Percentiles rank a stretch among this genome's conserved stretches.
Conservation (phyloP, 495 filamentous ascomycete genomes). For the Lineolata rhizophorae region DNA sequence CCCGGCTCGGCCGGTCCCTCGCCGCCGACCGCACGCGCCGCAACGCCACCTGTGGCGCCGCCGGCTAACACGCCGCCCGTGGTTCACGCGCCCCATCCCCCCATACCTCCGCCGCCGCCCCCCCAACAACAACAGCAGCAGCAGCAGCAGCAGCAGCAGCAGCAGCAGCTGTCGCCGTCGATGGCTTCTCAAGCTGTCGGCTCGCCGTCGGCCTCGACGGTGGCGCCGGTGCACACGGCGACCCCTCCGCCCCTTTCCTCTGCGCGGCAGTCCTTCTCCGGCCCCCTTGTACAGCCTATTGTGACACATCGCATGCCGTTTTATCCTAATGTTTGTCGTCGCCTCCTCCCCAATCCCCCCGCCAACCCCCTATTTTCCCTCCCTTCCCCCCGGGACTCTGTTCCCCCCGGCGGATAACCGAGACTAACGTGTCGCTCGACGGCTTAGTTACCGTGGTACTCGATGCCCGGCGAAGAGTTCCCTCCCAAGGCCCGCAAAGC, state of each 20-base stretch:
- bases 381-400: not conserved
- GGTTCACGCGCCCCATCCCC: slow-evolving; percentile 7
- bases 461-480: slow-evolving; percentile 41
- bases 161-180: slow-evolving; percentile 4
- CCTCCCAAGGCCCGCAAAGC: slow-evolving; percentile 26
- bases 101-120: slow-evolving; percentile 7
- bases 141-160: slow-evolving; percentile 5
- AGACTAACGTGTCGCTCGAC: not conserved
- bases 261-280: slow-evolving; percentile 6
- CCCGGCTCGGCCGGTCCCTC: no score
- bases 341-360: no score
- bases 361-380: slow-evolving; percentile 4
- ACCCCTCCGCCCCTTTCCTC: slow-evolving; percentile 8
- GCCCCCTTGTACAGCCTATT: slow-evolving; percentile 6
- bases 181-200: slow-evolving; percentile 9
- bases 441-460: slow-evolving; percentile 64
- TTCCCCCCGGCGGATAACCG: not conserved
- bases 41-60: slow-evolving; percentile 12
- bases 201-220: slow-evolving; percentile 6
- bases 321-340: slow-evolving; percentile 38
- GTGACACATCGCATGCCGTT: slow-evolving; percentile 24
- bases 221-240: slow-evolving; percentile 4
- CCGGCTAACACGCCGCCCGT: slow-evolving; percentile 10
- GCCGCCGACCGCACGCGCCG: slow-evolving; percentile 10
- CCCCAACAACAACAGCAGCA: slow-evolving; percentile 6